Conservation (phyloP, 306 rosid genomes). For the Citrullus amarus region DNA sequence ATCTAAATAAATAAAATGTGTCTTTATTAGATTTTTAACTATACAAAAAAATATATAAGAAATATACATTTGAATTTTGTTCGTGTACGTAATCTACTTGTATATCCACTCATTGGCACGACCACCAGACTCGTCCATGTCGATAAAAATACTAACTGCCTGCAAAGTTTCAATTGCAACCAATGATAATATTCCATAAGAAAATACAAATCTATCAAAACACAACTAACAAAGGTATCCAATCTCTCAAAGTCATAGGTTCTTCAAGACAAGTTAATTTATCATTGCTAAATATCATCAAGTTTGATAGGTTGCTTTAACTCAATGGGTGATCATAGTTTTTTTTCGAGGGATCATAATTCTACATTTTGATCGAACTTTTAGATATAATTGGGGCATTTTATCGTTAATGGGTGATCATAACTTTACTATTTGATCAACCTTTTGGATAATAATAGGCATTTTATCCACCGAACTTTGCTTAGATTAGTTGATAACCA, state of each 20-base stretch:
- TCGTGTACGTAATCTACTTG: slow-evolving; percentile 31
- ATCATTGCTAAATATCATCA: background rate
- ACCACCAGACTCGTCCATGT: slow-evolving; percentile 88
- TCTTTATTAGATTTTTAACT: background rate
- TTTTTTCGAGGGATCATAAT: too few species aligned
- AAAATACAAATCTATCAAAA: background rate
- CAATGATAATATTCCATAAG: background rate
- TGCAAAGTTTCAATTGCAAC: slow-evolving; percentile 19
- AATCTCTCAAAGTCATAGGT: too few species aligned
- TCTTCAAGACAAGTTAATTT: background rate
- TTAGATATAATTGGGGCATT: too few species aligned
- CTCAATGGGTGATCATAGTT: background rate
- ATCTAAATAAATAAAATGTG: background rate
- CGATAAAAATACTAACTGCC: slow-evolving; percentile 97
- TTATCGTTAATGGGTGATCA: too few species aligned
- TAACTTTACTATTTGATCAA: too few species aligned
- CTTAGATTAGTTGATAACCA: background rate
- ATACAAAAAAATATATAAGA: background rate
- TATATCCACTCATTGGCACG: slow-evolving; percentile 88
- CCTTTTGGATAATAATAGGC: background rate
- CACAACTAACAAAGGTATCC: too few species aligned
- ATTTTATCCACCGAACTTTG: background rate
- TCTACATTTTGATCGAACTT: too few species aligned
- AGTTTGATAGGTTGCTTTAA: background rate
- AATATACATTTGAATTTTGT: background rate